These are phyloP conservation scores for Ceriops decandra DNA, from an alignment of 345 rosid species.

Conservation along the genomic window DNA sequence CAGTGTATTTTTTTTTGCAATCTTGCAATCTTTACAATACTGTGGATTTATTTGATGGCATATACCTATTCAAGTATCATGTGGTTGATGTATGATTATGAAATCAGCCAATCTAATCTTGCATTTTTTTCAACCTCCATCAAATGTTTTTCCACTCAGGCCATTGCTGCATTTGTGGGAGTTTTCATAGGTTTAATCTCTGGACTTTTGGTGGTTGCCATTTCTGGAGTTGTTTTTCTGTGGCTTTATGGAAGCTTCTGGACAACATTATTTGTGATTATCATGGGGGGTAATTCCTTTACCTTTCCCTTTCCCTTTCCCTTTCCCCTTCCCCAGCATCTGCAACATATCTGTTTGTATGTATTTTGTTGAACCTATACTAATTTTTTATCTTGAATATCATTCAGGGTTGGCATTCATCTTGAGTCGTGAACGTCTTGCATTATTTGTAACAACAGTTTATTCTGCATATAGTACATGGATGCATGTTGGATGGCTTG, in stretches of 20 bases:
- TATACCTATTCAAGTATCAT: not conserved
- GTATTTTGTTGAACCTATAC: conserved; percentile 2
- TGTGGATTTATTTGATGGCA: no score
- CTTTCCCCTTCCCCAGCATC: conserved; percentile 4
- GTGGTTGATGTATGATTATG: conserved; percentile 3
- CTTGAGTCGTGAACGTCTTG: conserved; percentile 63
- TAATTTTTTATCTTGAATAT: conserved; percentile 13
- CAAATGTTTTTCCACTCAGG: conserved; percentile 41
- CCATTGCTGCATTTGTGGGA: conserved; percentile 49
- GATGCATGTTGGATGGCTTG: conserved; percentile 78
- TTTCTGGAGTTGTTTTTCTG: conserved; percentile 56
- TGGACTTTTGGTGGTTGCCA: conserved; percentile 56
- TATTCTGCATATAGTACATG: conserved; percentile 80
- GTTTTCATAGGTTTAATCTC: conserved; percentile 62
- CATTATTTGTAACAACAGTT: conserved; percentile 52
- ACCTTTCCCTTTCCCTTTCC: conserved; percentile 6
- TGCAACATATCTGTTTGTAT: conserved; percentile 4
- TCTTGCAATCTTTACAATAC: no score
- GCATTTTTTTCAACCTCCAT: conserved; percentile 11
- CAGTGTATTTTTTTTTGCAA: no score
- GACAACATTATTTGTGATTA: conserved; percentile 62
- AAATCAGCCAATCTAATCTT: not conserved
- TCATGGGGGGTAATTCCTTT: conserved; percentile 55
- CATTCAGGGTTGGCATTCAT: conserved; percentile 68
- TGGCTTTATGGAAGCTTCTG: conserved; percentile 97